These are phyloP conservation scores for Phallus indusiatus DNA, from an alignment of 768 basidiomycete species.

Conservation along the genomic window DNA sequence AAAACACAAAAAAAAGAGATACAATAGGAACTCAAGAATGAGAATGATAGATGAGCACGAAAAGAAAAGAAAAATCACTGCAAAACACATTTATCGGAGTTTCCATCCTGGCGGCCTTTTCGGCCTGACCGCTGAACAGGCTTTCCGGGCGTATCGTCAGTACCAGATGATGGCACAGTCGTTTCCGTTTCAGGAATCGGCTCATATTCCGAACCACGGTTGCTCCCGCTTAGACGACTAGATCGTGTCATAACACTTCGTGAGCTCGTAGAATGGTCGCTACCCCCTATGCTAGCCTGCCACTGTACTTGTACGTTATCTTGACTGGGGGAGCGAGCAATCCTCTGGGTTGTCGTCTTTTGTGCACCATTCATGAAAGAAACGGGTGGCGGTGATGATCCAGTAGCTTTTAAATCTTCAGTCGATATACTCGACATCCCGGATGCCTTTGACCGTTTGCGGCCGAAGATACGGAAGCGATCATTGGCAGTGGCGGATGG, in stretches of 20 bases:
- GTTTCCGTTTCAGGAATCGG: not conserved
- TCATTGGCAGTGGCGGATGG: not conserved
- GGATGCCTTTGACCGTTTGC: constrained; percentile 4
- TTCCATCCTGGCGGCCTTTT: not conserved
- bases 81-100: not conserved
- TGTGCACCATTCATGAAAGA: not conserved
- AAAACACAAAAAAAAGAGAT: not conserved
- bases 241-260: not conserved
- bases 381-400: constrained; percentile 4
- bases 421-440: not conserved
- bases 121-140: not conserved
- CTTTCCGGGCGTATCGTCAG: not conserved
- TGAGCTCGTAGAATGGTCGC: not conserved
- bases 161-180: not conserved
- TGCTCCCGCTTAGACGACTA: not conserved
- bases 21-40: not conserved
- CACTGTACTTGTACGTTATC: not conserved
- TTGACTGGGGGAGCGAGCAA: not conserved
- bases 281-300: not conserved
- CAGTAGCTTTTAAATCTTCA: not conserved
- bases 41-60: not conserved
- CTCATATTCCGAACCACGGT: not conserved
- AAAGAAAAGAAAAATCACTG: too few relatives aligned
- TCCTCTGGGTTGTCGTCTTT: not conserved
- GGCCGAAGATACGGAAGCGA: constrained; percentile 5